Evolutionary conservation across 208 protist species (phyloP).

Genomic region (Crithidia bombi): DNA sequence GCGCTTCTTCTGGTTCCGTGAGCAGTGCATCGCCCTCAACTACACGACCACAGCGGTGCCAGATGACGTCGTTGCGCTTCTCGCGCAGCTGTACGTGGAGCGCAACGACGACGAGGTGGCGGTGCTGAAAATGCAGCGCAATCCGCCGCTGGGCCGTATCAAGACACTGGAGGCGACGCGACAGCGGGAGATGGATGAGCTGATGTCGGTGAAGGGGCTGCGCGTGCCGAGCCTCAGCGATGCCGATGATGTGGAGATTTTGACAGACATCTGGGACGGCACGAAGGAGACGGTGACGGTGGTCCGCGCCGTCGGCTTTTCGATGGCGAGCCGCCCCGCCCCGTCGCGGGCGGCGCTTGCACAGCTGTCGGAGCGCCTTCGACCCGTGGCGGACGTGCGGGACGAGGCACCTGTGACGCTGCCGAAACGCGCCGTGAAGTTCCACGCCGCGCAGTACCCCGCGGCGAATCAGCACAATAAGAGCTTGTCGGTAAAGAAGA

Average conservation of each 20-base stretch:
- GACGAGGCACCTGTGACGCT: conserved; percentile 38
- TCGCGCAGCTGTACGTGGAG: conserved; percentile 65
- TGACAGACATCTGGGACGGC: conserved; percentile 83
- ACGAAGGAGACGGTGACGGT: conserved; percentile 48
- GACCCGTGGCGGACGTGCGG: conserved; percentile 59
- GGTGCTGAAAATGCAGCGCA: conserved; percentile 52
- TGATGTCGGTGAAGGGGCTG: conserved; percentile 65
- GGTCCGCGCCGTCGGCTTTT: conserved; percentile 29
- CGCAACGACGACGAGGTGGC: conserved; percentile 69
- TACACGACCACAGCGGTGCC: conserved; percentile 38
- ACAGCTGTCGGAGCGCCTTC: conserved; percentile 39
- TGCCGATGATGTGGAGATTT: conserved; percentile 64
- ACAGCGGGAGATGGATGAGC: conserved; percentile 53
- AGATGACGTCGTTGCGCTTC: conserved; percentile 39
- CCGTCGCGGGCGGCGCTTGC: conserved; percentile 30
- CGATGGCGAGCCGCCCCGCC: conserved; percentile 15
- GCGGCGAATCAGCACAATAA: conserved; percentile 10
- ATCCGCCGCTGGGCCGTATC: conserved; percentile 69
- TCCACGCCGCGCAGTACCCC: conserved; percentile 29
- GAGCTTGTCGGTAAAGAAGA: conserved; percentile 59
- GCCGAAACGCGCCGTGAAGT: conserved; percentile 46
- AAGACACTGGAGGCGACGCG: conserved; percentile 63
- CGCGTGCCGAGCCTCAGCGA: conserved; percentile 53
- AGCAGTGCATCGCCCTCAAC: conserved; percentile 66
- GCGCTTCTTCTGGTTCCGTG: conserved; percentile 81